Percentiles rank a stretch among this genome's conserved stretches.
Evolutionary conservation across 371 early-diverging fungal genomes (phyloP).

Genomic region (Lichtheimia corymbifera): DNA sequence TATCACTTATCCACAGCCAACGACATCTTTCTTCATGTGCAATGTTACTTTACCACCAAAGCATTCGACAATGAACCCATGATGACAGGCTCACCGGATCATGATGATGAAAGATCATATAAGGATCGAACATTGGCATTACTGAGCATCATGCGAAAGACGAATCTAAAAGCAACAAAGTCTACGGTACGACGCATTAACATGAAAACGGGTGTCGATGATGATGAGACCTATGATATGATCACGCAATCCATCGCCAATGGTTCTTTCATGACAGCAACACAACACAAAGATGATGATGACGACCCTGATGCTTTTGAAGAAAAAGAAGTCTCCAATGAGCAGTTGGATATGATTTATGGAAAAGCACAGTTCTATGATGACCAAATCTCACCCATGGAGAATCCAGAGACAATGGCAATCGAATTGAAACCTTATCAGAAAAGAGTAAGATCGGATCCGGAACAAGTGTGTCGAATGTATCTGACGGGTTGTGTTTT

Average conservation of each 20-base stretch:
- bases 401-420: slow-evolving; percentile 51
- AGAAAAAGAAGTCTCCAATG: slow-evolving; percentile 55
- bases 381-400: slow-evolving; percentile 49
- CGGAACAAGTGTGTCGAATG: not conserved
- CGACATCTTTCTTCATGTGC: slow-evolving; percentile 50
- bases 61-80: slow-evolving; percentile 27
- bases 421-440: slow-evolving; percentile 67
- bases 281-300: slow-evolving; percentile 9
- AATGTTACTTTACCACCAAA: slow-evolving; percentile 37
- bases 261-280: not conserved
- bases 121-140: slow-evolving; percentile 47
- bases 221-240: slow-evolving; percentile 26
- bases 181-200: slow-evolving; percentile 36
- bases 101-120: slow-evolving; percentile 24
- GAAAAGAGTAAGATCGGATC: slow-evolving; percentile 32
- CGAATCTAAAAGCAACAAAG: slow-evolving; percentile 40
- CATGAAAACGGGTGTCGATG: slow-evolving; percentile 13
- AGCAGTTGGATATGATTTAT: slow-evolving; percentile 63
- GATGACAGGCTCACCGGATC: slow-evolving; percentile 8
- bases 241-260: slow-evolving; percentile 26
- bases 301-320: slow-evolving; percentile 26
- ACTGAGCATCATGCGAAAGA: slow-evolving; percentile 36
- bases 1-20: slow-evolving; percentile 43
- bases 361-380: slow-evolving; percentile 62
- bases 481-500: not conserved